Base-by-base conservation (phyloP, 1,139 yeast species). In the Debaryomyces subglobosus region DNA sequence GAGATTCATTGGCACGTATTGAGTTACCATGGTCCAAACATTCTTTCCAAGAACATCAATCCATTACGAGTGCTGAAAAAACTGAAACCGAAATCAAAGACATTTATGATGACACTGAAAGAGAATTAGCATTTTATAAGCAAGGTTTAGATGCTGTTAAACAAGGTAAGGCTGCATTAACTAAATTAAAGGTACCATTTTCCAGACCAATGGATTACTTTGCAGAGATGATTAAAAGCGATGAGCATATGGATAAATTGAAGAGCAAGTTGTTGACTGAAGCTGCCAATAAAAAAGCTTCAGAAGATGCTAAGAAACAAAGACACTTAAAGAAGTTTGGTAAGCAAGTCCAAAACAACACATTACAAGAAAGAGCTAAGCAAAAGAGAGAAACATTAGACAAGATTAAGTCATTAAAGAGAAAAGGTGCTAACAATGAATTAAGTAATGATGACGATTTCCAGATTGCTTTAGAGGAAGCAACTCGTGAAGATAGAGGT, bases 141-240 rank as follows among this genome's bases (percentile, higher is more conserved):
- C 99, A 95, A 73, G 96, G 96, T 13, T 79, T 94, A 52, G 87
- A 83, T 46, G 96, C 98, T 5, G 96, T 87, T 32, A 72, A 79
- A 50, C 81, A 79, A 60, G 97, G 90, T 33, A 85, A 94, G 63
- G 71, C 78, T 45, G 79, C 81, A 44, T 77, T 92, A 45, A 67
- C 78, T 49, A 82, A 82, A 65, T 77, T 85, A 58, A 85, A 86
- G 63, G 84, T 91, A 21, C 94, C 97, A 50, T 94, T 94, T 67
- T 79, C 96, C 35, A 84, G 99, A 68, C 99, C 99, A 25, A 74
- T 83, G 61, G 99, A 94, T 67, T 94, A 89, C 68, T 94, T 94
- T 72, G 99, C 99, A 9, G 99, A 94, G 71, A 94, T 94, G 99
- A 89, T 91, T 54, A 94, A 94, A 75, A 86, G 92, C 52, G 99